Conservation (phyloP, 2,329 filamentous ascomycete species). For the Eurotiales sp. region DNA sequence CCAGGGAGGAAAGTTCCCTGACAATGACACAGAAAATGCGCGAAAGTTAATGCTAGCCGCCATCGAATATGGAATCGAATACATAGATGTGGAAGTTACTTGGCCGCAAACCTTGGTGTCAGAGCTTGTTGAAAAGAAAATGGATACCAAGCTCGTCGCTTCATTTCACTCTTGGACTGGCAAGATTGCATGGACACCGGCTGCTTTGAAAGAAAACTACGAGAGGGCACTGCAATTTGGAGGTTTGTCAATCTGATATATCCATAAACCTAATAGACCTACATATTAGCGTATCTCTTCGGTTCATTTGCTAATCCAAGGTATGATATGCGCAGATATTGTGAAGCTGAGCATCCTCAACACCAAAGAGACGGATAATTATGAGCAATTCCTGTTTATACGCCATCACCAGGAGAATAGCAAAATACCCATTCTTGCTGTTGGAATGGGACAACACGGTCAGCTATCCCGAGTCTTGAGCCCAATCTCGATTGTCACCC, state of each 20-base stretch:
- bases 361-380: background rate
- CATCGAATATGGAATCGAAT: background rate
- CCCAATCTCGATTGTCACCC: constrained; percentile 4
- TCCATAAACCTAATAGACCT: too few species aligned
- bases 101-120: background rate
- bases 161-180: constrained; percentile 1
- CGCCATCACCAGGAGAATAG: constrained; percentile 1
- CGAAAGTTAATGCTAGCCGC: constrained; percentile 1
- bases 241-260: constrained; percentile 3
- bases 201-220: background rate
- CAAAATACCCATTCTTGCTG: constrained; percentile 1
- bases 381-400: constrained; percentile 3
- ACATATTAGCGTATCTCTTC: too few species aligned
- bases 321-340: background rate
- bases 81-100: constrained; percentile 4
- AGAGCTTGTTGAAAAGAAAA: background rate
- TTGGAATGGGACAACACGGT: constrained; percentile 1
- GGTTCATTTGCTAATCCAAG: too few species aligned
- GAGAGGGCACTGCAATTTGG: background rate
- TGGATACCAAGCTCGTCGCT: background rate
- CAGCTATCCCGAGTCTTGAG: constrained; percentile 1
- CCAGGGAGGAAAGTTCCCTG: constrained; percentile 2
- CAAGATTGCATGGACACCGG: background rate
- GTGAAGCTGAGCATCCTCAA: constrained; percentile 1
- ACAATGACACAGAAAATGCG: background rate